A percentile compares a stretch with the other conserved stretches of the same genome.
Conservation (phyloP, 192 early-diverging fungal species). For the Rhizophagus sp. region DNA sequence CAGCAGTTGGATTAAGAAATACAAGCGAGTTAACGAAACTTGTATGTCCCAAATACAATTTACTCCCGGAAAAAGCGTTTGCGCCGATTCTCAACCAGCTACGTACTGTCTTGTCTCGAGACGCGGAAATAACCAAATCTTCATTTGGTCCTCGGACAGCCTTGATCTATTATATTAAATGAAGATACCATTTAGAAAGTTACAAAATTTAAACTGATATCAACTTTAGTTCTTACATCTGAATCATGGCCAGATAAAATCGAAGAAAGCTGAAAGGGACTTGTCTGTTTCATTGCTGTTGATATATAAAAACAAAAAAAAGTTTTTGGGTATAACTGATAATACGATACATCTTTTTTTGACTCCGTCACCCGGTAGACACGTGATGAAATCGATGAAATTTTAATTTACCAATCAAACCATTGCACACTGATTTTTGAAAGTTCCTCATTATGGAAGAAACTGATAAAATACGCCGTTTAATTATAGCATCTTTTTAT, state of each 20-base stretch:
- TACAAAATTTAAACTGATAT: not conserved
- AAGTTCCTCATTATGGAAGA: not conserved
- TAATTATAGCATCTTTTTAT: constrained; percentile 55
- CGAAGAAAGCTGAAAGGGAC: constrained; percentile 21
- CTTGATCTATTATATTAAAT: constrained; percentile 55
- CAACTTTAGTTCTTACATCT: not conserved
- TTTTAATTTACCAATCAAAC: too few relatives aligned
- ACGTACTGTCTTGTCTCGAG: constrained; percentile 74
- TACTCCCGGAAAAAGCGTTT: constrained; percentile 54
- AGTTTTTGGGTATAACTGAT: too few relatives aligned
- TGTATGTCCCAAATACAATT: constrained; percentile 63
- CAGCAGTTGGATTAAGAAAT: constrained; percentile 53
- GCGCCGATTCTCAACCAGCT: constrained; percentile 63
- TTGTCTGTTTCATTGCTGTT: not conserved
- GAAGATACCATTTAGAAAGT: not conserved
- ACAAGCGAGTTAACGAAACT: constrained; percentile 82
- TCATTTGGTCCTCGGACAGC: constrained; percentile 60
- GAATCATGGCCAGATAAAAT: constrained; percentile 25
- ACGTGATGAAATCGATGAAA: too few relatives aligned
- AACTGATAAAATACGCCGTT: constrained; percentile 38
- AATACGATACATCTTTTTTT: too few relatives aligned
- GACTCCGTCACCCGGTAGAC: too few relatives aligned
- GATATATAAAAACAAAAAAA: too few relatives aligned
- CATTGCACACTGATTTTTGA: too few relatives aligned
- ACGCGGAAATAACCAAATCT: constrained; percentile 66